Percentiles rank a stretch among this genome's conserved stretches.
Conservation (phyloP, 257 asterid genomes). For the Gentiana straminea region DNA sequence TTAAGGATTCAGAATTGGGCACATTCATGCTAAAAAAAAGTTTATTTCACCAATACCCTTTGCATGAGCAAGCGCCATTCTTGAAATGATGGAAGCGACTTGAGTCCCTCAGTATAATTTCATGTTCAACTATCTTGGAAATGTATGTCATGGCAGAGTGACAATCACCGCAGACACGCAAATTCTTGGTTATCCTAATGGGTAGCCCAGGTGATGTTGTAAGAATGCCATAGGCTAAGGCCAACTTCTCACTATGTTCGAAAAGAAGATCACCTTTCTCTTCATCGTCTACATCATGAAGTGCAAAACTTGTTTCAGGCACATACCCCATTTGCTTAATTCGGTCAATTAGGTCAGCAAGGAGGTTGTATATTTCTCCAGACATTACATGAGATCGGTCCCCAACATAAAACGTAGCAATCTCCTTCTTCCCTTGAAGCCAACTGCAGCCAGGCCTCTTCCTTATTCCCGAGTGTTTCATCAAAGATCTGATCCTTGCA, state of each 20-base stretch:
- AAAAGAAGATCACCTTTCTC: constrained; percentile 67
- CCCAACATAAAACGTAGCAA: constrained; percentile 61
- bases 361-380: constrained; percentile 41
- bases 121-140: constrained; percentile 62
- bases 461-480: constrained; percentile 65
- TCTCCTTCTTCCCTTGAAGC: constrained; percentile 80
- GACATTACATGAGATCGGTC: constrained; percentile 80
- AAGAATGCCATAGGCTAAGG: constrained; percentile 80
- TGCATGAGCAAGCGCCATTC: constrained; percentile 79
- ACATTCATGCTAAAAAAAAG: too few relatives aligned
- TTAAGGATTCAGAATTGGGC: too few relatives aligned
- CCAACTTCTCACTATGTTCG: constrained; percentile 94
- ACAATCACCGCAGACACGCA: constrained; percentile 90
- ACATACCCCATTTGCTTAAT: constrained; percentile 71
- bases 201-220: constrained; percentile 69
- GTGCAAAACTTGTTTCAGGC: constrained; percentile 82
- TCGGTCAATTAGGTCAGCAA: constrained; percentile 47
- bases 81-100: constrained; percentile 94
- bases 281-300: constrained; percentile 95
- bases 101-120: constrained; percentile 70
- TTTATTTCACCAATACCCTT: constrained; percentile 65
- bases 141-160: constrained; percentile 59
- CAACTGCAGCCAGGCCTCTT: constrained; percentile 95
- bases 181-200: constrained; percentile 80
- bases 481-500: constrained; percentile 52